Conservation (phyloP, 2,329 filamentous ascomycete genomes). For the Didymella lethalis region DNA sequence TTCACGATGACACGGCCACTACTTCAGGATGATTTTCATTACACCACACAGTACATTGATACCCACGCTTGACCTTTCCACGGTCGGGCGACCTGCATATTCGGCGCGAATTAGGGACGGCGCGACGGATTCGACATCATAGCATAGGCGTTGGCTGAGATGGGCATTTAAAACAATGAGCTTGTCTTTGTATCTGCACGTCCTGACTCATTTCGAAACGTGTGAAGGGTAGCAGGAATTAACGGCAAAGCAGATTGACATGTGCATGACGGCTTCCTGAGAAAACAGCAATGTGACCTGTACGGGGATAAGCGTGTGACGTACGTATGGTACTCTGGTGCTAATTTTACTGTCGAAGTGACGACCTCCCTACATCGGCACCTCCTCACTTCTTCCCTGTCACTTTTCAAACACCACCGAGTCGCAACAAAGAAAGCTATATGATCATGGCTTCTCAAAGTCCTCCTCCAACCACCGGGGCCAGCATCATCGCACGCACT, state of each 20-base stretch:
- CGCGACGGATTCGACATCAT: slow-evolving; percentile 24
- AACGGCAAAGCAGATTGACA: background rate
- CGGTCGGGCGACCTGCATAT: slow-evolving; percentile 34
- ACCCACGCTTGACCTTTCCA: slow-evolving; percentile 31
- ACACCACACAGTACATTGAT: slow-evolving; percentile 38
- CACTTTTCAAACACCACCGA: background rate
- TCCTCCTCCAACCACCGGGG: slow-evolving; percentile 9
- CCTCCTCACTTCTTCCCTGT: slow-evolving; percentile 9
- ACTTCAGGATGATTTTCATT: slow-evolving; percentile 26
- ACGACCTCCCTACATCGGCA: slow-evolving; percentile 23
- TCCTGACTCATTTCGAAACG: background rate
- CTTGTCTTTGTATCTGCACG: background rate
- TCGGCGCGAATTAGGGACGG: slow-evolving; percentile 29
- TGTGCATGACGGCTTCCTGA: background rate
- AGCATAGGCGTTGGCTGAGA: slow-evolving; percentile 25
- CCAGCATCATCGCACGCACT: slow-evolving; percentile 54
- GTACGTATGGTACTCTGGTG: background rate
- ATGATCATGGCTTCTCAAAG: background rate
- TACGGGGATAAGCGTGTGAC: too few relatives aligned
- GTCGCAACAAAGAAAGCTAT: background rate
- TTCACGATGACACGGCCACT: slow-evolving; percentile 31
- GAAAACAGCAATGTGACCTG: too few relatives aligned
- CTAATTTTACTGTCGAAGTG: slow-evolving; percentile 2
- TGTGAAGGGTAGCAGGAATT: background rate
- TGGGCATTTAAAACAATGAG: background rate